Percentiles rank a stretch among this genome's conserved stretches.
Evolutionary conservation across 192 early-diverging fungal species (phyloP).

Genomic region (Coemansia sp.): DNA sequence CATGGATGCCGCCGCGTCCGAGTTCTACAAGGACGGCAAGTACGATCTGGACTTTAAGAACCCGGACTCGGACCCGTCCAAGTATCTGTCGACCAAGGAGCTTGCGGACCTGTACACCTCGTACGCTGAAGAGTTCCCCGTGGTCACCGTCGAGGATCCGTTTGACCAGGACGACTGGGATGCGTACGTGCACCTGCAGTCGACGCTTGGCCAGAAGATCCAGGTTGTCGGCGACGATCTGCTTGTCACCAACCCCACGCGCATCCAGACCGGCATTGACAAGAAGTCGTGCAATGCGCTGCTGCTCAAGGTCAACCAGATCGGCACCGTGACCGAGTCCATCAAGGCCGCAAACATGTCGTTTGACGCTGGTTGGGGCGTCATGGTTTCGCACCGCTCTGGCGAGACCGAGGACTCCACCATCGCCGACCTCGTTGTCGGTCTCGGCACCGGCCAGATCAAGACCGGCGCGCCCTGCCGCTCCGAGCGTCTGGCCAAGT

Average conservation of each 20-base stretch:
- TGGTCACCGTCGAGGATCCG: constrained; percentile 97
- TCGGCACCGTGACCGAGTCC: constrained; percentile 94
- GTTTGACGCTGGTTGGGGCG: constrained; percentile 92
- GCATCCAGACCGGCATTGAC: constrained; percentile 86
- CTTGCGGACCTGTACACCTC: constrained; percentile 83
- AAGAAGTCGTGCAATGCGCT: constrained; percentile 94
- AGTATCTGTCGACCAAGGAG: constrained; percentile 72
- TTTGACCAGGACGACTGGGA: constrained; percentile 99
- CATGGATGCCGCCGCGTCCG: constrained; percentile 97
- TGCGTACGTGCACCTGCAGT: constrained; percentile 80
- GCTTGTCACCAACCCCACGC: constrained; percentile 95
- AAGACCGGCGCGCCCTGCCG: constrained; percentile 99
- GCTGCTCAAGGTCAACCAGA: constrained; percentile 99
- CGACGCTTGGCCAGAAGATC: constrained; percentile 62
- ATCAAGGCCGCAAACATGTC: constrained; percentile 81
- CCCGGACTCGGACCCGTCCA: constrained; percentile 73
- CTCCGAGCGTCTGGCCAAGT: constrained; percentile 96
- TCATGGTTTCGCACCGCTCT: constrained; percentile 99
- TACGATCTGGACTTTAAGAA: constrained; percentile 99
- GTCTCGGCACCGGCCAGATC: constrained; percentile 94
- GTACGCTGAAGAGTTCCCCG: constrained; percentile 82
- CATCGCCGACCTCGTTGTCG: constrained; percentile 97
- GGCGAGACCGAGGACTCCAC: constrained; percentile 98
- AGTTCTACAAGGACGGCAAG: constrained; percentile 96
- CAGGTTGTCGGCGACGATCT: constrained; percentile 98